Base-by-base conservation (phyloP, 352 stramenopile species). In the Nannochloropsis limnetica region DNA sequence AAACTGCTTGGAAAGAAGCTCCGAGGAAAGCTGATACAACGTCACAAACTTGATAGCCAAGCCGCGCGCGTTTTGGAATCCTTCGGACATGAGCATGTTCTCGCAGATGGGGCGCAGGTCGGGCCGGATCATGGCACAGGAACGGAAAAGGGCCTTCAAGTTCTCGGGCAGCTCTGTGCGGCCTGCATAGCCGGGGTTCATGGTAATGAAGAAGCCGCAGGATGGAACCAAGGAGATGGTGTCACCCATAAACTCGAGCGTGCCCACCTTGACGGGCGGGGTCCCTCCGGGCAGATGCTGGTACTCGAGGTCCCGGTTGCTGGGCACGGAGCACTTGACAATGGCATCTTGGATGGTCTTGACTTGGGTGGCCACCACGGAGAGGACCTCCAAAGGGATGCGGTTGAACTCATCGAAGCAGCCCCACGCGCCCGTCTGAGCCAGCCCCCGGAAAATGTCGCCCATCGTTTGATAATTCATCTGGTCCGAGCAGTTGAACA, bases 401-500 rank as follows among this genome's bases (percentile, higher is more conserved):
- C 94, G 92, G 81, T 98, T 98, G 81, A 98, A 98, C 86, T 98
- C 93, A 82, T 97, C 94, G 86, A 98, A 98, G 84, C 94, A 98
- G 4, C 94, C 94, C 94, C 94, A 98, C 2, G 94, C 93, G 31
- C 94, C 94, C 43, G 94, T 97, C 85, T 97, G 93, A 1, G 93
- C 90, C 4, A 98, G 89, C 8, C 94, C 94, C 31, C 92, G 88
- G 85, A 98, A 98, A 82, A 97, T 97, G 80, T 97, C 94, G 9
- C 91, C 94, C 92, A 98, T 97, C 0, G 93, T 97, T 87, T 97
- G 91, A 88, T 97, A 98, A 86, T 98, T 96, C 88, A 97, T 97
- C 87, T 98, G 93, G 82, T 97, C 94, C 31, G 91, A 96, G 88
- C 94, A 98, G 84, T 98, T 98, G 83, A 95, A 95, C 22, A 96